Base-by-base conservation (phyloP, 352 stramenopile species). In the Blastocystis sp. region DNA sequence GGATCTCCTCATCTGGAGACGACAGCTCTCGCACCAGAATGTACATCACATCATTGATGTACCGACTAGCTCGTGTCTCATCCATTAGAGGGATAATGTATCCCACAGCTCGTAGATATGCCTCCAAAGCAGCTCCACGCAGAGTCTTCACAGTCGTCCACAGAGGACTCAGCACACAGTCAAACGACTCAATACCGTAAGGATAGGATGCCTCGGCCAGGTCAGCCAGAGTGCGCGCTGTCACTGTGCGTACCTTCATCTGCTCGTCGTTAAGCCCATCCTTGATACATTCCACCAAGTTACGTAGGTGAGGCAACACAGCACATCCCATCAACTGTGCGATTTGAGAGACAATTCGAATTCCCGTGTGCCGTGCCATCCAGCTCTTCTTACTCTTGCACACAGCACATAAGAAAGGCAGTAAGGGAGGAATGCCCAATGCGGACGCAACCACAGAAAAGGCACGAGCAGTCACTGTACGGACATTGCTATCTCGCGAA, bases 81-180 rank as follows among this genome's bases (percentile, higher is more conserved):
- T 99, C 97, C 97, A 99, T 99, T 4, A 99, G 91, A 20, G 97
- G 97, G 89, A 99, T 99, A 77, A 99, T 98, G 87, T 98, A 98
- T 26, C 96, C 97, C 91, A 99, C 98, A 20, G 97, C 97, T 91
- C 99, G 99, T 39, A 99, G 91, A 90, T 99, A 99, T 3, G 97
- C 97, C 18, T 97, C 97, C 39, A 99, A 92, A 13, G 95, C 95
- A 90, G 99, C 99, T 41, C 97, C 97, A 54, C 98, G 95, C 91
- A 99, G 96, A 90, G 98, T 95, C 9, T 96, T 93, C 43, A 98
- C 98, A 61, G 97, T 97, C 90, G 98, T 97, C 95, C 97, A 99
- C 37, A 99, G 91, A 18, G 96, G 95, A 84, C 95, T 94, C 62
- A 99, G 93, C 20, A 99, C 96, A 5, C 94, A 96, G 92, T 99